These are phyloP conservation scores for Arthrobotrys pseudoclavata DNA, from an alignment of 2,329 filamentous ascomycete species.

Conservation along the genomic window DNA sequence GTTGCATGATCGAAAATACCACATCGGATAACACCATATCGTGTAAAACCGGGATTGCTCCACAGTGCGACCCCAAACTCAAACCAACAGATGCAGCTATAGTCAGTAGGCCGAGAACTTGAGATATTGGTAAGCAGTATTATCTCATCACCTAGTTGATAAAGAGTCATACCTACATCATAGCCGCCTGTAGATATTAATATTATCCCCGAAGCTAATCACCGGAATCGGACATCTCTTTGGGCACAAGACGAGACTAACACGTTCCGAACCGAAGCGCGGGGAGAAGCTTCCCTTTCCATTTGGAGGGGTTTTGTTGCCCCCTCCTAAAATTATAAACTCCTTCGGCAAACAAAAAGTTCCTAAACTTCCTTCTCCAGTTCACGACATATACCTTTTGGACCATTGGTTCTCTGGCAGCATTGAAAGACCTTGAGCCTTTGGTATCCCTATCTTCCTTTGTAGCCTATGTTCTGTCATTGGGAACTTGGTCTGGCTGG, in stretches of 20 bases:
- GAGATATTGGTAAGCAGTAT: slow-evolving; percentile 21
- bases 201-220: slow-evolving; percentile 10
- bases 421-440: slow-evolving; percentile 1
- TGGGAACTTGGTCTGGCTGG: no score
- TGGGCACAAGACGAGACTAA: slow-evolving; percentile 26
- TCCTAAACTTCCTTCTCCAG: slow-evolving; percentile 2
- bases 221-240: slow-evolving; percentile 13
- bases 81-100: neutral
- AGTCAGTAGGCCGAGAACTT: neutral
- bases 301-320: slow-evolving; percentile 38
- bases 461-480: neutral
- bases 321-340: slow-evolving; percentile 52
- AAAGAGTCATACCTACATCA: slow-evolving; percentile 21
- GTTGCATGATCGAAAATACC: slow-evolving; percentile 21
- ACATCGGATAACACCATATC: slow-evolving; percentile 17
- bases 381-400: slow-evolving; percentile 32
- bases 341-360: slow-evolving; percentile 41
- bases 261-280: slow-evolving; percentile 56
- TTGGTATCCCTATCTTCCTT: neutral
- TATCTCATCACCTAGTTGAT: slow-evolving; percentile 7
- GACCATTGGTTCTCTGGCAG: slow-evolving; percentile 10
- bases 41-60: slow-evolving; percentile 14
- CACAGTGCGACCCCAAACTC: neutral
- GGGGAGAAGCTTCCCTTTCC: slow-evolving; percentile 29
- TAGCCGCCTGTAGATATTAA: slow-evolving; percentile 2